Conservation (phyloP, 2,329 filamentous ascomycete species). For the Diaporthe eres region DNA sequence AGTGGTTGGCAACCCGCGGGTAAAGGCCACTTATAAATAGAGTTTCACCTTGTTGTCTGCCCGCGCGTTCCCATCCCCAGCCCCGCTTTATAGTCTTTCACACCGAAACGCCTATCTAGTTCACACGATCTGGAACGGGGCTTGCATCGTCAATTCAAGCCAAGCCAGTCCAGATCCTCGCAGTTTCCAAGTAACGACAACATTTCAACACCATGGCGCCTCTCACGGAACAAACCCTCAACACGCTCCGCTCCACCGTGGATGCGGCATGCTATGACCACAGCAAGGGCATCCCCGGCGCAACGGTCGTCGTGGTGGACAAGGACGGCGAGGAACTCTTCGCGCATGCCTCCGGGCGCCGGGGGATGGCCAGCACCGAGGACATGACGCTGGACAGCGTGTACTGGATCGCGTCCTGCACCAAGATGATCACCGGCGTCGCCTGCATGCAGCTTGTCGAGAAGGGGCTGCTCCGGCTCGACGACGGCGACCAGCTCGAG, state of each 20-base stretch:
- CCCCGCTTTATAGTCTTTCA: slow-evolving; percentile 27
- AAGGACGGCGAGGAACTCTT: slow-evolving; percentile 63
- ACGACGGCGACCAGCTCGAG: slow-evolving; percentile 41
- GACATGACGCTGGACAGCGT: slow-evolving; percentile 60
- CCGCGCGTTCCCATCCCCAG: background rate
- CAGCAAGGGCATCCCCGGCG: slow-evolving; percentile 58
- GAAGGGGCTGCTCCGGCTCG: slow-evolving; percentile 45
- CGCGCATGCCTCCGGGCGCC: slow-evolving; percentile 62
- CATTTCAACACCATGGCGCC: slow-evolving; percentile 37
- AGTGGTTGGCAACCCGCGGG: background rate
- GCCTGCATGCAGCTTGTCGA: slow-evolving; percentile 71
- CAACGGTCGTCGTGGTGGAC: slow-evolving; percentile 61
- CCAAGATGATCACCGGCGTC: slow-evolving; percentile 67
- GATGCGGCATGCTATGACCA: slow-evolving; percentile 55
- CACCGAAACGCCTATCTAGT: background rate
- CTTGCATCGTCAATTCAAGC: background rate
- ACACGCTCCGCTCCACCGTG: slow-evolving; percentile 49
- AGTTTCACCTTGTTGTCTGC: background rate
- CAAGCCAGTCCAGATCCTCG: background rate
- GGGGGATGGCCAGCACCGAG: slow-evolving; percentile 51
- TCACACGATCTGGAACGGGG: background rate
- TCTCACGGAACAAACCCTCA: slow-evolving; percentile 41
- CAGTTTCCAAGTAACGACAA: background rate
- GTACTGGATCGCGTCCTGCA: slow-evolving; percentile 73
- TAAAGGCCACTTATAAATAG: background rate